Percentiles rank a stretch among this genome's conserved stretches.
These are phyloP conservation scores for Cyclotella cryptica DNA, from an alignment of 108 stramenopile species.

Conservation along the genomic window DNA sequence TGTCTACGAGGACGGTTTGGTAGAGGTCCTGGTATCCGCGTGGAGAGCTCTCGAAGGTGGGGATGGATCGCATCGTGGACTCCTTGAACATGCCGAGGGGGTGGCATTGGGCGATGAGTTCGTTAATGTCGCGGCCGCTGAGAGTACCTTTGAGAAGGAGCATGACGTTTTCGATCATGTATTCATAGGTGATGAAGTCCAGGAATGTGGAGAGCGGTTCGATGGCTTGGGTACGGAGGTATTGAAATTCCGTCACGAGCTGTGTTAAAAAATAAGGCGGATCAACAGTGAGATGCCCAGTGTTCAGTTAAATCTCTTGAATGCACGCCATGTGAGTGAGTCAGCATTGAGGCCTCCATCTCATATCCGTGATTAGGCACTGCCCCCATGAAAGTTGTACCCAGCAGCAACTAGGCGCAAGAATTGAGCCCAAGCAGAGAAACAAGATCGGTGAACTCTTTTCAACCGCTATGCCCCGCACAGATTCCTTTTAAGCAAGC, in stretches of 20 bases:
- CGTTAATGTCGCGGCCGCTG: conserved; percentile 94
- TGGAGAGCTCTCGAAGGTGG: conserved; percentile 93
- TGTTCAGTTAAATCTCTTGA: neutral
- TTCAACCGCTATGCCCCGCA: too few species aligned
- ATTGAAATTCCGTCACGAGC: conserved; percentile 97
- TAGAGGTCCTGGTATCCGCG: conserved; percentile 98
- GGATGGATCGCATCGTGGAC: conserved; percentile 96
- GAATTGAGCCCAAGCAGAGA: too few species aligned
- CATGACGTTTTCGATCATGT: conserved; percentile 99
- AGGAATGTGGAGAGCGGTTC: conserved; percentile 97
- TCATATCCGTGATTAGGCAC: too few species aligned
- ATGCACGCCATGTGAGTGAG: neutral
- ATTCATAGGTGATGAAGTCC: conserved; percentile 99
- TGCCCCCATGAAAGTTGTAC: too few species aligned
- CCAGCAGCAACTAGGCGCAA: too few species aligned
- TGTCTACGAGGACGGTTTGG: conserved; percentile 98
- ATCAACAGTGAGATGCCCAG: neutral
- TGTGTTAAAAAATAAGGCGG: conserved; percentile 33
- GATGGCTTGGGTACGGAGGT: conserved; percentile 95
- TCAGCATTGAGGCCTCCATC: too few species aligned
- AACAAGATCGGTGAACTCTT: too few species aligned
- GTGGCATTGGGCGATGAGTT: conserved; percentile 97
- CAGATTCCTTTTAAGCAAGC: too few species aligned
- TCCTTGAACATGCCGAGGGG: conserved; percentile 99
- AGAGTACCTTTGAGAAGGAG: conserved; percentile 97